Evolutionary conservation across 2,329 filamentous ascomycete species (phyloP).

Genomic region (Massarina eburnea): DNA sequence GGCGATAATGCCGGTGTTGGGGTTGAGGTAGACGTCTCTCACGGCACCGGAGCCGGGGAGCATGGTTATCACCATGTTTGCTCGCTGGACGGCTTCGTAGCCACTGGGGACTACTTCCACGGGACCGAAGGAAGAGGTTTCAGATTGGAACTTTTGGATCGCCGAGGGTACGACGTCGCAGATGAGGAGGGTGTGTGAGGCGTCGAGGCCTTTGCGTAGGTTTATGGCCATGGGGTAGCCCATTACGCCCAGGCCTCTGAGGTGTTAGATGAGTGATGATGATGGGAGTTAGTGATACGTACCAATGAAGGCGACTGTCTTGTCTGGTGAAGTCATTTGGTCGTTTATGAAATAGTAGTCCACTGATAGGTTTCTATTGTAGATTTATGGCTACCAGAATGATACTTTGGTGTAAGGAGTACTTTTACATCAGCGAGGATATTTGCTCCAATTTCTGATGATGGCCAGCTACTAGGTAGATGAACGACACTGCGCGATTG

Average conservation of each 20-base stretch:
- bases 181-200: slow-evolving; percentile 36
- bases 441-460: not conserved
- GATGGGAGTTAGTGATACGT: not conserved
- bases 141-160: slow-evolving; percentile 40
- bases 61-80: slow-evolving; percentile 48
- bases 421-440: not conserved
- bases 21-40: slow-evolving; percentile 46
- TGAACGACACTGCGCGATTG: not conserved
- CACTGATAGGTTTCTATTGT: not conserved
- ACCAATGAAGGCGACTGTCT: slow-evolving; percentile 30
- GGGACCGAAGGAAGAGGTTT: slow-evolving; percentile 39
- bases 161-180: slow-evolving; percentile 44
- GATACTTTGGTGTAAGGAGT: not conserved
- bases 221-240: slow-evolving; percentile 48
- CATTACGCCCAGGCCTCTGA: slow-evolving; percentile 44
- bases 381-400: no score
- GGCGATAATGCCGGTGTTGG: slow-evolving; percentile 43
- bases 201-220: slow-evolving; percentile 39
- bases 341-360: not conserved
- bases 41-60: slow-evolving; percentile 43
- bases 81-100: slow-evolving; percentile 42
- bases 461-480: not conserved
- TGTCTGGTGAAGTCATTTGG: slow-evolving; percentile 21
- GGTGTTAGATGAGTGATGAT: slow-evolving; percentile 3
- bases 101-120: slow-evolving; percentile 42